Evolutionary conservation across 2,329 filamentous ascomycete species (phyloP).

Genomic region (Blastomyces silverae): DNA sequence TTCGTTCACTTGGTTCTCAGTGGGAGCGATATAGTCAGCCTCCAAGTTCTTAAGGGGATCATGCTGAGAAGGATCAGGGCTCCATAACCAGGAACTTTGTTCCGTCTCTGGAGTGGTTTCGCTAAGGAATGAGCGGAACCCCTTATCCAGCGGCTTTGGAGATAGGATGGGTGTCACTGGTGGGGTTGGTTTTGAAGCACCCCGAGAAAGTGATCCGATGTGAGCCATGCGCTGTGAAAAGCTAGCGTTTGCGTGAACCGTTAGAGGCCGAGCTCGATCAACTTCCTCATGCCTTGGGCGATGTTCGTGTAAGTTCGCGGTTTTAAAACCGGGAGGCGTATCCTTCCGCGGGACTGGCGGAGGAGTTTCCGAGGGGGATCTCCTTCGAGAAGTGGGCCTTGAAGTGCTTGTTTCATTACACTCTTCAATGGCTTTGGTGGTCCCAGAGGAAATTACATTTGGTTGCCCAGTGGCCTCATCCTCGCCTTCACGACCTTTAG

Average conservation of each 20-base stretch:
- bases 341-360: slow-evolving; percentile 8
- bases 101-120: background rate
- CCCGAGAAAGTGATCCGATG: background rate
- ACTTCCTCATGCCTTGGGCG: background rate
- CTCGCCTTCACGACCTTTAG: background rate
- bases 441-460: background rate
- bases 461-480: background rate
- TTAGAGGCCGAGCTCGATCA: background rate
- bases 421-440: slow-evolving; percentile 9
- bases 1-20: background rate
- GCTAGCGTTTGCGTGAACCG: background rate
- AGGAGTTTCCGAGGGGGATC: background rate
- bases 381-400: background rate
- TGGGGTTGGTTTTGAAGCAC: background rate
- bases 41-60: background rate
- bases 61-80: background rate
- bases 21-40: background rate
- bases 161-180: background rate
- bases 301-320: background rate
- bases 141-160: background rate
- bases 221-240: slow-evolving; percentile 4
- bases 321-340: slow-evolving; percentile 2
- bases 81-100: slow-evolving; percentile 6
- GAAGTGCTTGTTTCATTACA: slow-evolving; percentile 11
- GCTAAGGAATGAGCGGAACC: slow-evolving; percentile 3